phyloP scores from a whole-genome alignment of 2,329 filamentous ascomycete species.

The Pestalotiopsis sp. region DNA sequence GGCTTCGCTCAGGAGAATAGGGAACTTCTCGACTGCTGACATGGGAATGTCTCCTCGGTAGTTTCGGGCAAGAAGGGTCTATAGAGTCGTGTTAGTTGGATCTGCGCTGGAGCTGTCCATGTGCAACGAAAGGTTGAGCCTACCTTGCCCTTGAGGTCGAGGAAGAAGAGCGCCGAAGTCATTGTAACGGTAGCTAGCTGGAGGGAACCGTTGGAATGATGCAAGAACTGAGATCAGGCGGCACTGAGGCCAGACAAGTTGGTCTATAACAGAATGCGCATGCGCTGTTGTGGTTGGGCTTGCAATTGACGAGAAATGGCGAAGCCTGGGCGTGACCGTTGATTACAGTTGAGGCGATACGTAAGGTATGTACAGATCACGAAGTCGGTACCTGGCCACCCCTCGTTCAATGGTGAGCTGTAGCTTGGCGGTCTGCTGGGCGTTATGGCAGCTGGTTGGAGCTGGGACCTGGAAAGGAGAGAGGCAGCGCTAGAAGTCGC shows the following conservation, averaged over 20 bases:
- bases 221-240: constrained; percentile 29
- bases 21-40: constrained; percentile 98
- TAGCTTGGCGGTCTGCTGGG: constrained; percentile 7
- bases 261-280: constrained; percentile 19
- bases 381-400: constrained; percentile 2
- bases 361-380: constrained; percentile 2
- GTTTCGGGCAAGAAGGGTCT: constrained; percentile 98
- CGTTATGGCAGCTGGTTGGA: not conserved
- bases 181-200: constrained; percentile 55
- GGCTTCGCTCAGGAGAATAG: constrained; percentile 91
- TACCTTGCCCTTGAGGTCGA: constrained; percentile 99
- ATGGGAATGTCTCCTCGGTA: constrained; percentile 98
- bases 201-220: constrained; percentile 20
- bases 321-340: constrained; percentile 11
- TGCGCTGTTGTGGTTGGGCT: constrained; percentile 20
- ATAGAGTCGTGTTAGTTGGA: constrained; percentile 9
- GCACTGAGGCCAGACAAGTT: constrained; percentile 29
- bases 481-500: not conserved
- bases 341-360: constrained; percentile 6
- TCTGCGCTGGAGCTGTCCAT: not conserved
- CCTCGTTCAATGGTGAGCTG: constrained; percentile 7
- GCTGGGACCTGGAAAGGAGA: not conserved
- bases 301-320: constrained; percentile 11
- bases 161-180: constrained; percentile 98
- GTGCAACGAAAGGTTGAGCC: not conserved